These are phyloP conservation scores for Gloeopeniophorella convolvens DNA, from an alignment of 768 basidiomycete genomes.

Conservation along the genomic window DNA sequence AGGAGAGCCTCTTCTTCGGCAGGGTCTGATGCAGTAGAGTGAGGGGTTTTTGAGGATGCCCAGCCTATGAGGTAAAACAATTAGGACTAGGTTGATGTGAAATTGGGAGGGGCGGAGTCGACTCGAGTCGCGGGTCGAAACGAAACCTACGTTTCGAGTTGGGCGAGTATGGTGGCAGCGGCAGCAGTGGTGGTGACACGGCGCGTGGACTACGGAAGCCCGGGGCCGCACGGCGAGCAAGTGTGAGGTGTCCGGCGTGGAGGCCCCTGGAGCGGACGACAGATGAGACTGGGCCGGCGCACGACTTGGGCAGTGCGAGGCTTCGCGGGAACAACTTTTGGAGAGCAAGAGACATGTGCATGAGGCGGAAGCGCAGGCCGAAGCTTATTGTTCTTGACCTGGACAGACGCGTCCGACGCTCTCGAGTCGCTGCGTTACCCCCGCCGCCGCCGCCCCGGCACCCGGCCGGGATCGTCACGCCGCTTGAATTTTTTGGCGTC, in stretches of 20 bases:
- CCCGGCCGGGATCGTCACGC: constrained; percentile 12
- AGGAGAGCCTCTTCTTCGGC: constrained; percentile 73
- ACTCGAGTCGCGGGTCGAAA: no score
- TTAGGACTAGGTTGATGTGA: constrained; percentile 18
- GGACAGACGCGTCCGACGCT: no score
- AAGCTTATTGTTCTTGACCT: constrained; percentile 11
- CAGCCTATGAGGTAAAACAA: constrained; percentile 44
- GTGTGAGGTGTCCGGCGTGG: no score
- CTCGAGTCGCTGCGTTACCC: no score
- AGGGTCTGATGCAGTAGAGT: constrained; percentile 78
- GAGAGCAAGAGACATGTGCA: constrained; percentile 13
- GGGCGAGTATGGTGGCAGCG: background rate
- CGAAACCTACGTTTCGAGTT: constrained; percentile 10
- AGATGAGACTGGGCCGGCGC: no score
- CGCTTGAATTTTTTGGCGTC: constrained; percentile 6
- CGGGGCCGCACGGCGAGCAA: no score
- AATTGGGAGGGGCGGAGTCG: constrained; percentile 2
- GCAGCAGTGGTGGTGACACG: background rate
- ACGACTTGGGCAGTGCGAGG: constrained; percentile 2
- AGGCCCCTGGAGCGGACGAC: no score
- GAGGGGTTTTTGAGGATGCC: constrained; percentile 74
- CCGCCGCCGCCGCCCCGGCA: constrained; percentile 10
- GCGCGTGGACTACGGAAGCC: no score
- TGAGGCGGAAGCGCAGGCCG: background rate
- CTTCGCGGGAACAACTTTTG: constrained; percentile 7